Conservation (phyloP, 1,284 basidiomycete species). For the Malassezia dermatis region DNA sequence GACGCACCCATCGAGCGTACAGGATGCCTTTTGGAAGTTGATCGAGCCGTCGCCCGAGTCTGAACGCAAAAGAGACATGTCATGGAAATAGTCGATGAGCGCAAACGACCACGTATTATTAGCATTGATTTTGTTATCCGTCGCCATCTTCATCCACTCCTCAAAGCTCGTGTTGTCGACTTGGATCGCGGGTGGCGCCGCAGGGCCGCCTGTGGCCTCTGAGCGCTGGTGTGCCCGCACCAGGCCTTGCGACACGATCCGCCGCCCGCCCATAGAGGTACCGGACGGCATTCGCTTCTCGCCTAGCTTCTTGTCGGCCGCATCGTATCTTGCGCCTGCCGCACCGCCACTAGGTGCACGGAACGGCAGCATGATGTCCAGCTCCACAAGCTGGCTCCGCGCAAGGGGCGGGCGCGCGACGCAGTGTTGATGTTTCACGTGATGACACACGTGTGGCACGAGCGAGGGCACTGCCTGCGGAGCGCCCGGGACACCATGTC, state of each 20-base stretch:
- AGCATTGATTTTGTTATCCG: conserved; percentile 98
- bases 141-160: conserved; percentile 99
- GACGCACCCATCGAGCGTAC: conserved; percentile 94
- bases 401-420: background rate
- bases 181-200: conserved; percentile 23
- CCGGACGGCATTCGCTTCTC: conserved; percentile 5
- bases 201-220: conserved; percentile 3
- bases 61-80: conserved; percentile 78
- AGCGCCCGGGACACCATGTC: background rate
- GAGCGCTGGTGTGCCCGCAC: conserved; percentile 11
- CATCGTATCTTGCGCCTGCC: conserved; percentile 2
- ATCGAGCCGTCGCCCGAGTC: conserved; percentile 53
- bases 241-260: conserved; percentile 15
- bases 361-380: conserved; percentile 14
- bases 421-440: conserved; percentile 8
- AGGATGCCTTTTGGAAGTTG: conserved; percentile 97
- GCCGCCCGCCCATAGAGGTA: background rate
- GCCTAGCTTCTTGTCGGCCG: background rate
- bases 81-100: conserved; percentile 97
- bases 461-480: background rate
- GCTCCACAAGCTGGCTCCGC: background rate
- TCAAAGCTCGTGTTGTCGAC: conserved; percentile 53
- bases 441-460: background rate
- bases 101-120: conserved; percentile 97
- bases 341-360: conserved; percentile 12